These are phyloP conservation scores for Pseudocercospora crystallina DNA, from an alignment of 2,329 filamentous ascomycete species.

Conservation along the genomic window DNA sequence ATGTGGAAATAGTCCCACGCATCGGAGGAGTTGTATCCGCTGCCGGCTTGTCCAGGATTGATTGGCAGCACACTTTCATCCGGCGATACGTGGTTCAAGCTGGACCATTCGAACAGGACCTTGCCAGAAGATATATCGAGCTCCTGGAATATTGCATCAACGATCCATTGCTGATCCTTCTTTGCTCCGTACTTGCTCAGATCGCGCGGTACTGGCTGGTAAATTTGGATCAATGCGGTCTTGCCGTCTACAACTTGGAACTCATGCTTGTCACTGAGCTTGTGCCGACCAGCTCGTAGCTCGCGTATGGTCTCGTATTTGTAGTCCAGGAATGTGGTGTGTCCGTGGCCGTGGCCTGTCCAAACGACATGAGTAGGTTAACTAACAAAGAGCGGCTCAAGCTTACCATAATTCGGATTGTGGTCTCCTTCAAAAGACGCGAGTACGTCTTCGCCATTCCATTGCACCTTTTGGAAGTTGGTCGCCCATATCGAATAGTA, in stretches of 20 bases:
- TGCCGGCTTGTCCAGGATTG: too few species aligned
- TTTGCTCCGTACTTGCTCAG: conserved; percentile 11
- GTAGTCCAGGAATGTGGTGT: conserved; percentile 54
- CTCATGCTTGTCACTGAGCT: conserved; percentile 48
- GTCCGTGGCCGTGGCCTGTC: conserved; percentile 36
- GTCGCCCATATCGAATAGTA: conserved; percentile 54
- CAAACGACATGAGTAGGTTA: too few species aligned
- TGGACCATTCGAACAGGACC: conserved; percentile 56
- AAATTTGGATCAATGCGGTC: conserved; percentile 55
- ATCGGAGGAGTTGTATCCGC: too few species aligned
- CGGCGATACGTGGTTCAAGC: conserved; percentile 52
- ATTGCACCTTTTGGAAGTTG: conserved; percentile 55
- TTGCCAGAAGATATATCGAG: conserved; percentile 52
- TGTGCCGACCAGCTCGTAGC: conserved; percentile 53
- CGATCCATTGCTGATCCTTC: conserved; percentile 14
- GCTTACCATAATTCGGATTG: conserved; percentile 46
- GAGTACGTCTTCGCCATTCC: conserved; percentile 54
- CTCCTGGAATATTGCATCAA: conserved; percentile 28
- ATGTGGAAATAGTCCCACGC: conserved; percentile 52
- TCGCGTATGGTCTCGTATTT: conserved; percentile 57
- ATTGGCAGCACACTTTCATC: conserved; percentile 34
- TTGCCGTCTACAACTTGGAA: conserved; percentile 55
- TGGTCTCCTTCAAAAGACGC: conserved; percentile 57
- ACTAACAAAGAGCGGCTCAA: conserved; percentile 18
- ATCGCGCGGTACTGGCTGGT: conserved; percentile 49